Conservation (phyloP, 225 moss, liverwort and hornwort species). For the Pseudoscleropodium purum region DNA sequence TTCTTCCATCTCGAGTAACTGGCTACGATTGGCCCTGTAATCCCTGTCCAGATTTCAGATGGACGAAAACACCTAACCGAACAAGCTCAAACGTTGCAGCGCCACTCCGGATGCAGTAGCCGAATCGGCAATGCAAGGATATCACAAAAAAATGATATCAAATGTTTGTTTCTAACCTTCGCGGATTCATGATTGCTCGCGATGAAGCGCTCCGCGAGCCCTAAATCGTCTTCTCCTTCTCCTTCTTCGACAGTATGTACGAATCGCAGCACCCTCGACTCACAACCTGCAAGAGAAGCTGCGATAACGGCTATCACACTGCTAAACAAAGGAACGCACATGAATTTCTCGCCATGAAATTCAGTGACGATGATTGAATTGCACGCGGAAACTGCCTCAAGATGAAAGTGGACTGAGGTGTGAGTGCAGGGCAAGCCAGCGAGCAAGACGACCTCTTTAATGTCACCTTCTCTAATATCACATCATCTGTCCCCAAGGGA, state of each 20-base stretch:
- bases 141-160: no score
- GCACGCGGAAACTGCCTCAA: neutral
- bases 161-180: constrained; percentile 3
- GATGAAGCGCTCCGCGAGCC: neutral
- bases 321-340: neutral
- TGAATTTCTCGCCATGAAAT: neutral
- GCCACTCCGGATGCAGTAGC: neutral
- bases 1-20: constrained; percentile 53
- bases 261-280: neutral
- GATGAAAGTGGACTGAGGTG: neutral
- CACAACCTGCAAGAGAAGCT: neutral
- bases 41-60: constrained; percentile 36
- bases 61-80: neutral
- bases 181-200: constrained; percentile 28
- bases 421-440: neutral
- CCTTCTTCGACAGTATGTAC: neutral
- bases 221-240: neutral
- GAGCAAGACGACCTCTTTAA: neutral
- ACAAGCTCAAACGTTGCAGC: neutral
- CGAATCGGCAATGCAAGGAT: neutral
- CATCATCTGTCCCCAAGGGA: neutral
- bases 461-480: neutral
- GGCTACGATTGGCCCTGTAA: constrained; percentile 42
- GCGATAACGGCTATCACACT: neutral
- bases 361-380: neutral